Conservation (phyloP, 2,329 filamentous ascomycete genomes). For the Coniochaeta hoffmannii region DNA sequence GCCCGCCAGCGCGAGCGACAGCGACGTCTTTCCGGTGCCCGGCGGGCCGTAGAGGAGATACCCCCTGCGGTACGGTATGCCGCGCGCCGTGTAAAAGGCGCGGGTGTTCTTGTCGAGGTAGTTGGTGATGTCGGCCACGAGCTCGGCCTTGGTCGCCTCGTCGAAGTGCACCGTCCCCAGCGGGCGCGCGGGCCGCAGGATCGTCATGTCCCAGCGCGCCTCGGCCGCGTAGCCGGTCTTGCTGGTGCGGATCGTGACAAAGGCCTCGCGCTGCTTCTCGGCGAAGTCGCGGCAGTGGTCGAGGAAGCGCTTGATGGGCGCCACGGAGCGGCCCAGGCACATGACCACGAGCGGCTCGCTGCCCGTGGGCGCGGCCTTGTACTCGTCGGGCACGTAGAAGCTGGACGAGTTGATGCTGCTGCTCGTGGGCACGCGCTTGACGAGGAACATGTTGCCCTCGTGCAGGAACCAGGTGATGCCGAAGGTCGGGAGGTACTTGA, state of each 20-base stretch:
- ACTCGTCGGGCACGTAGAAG: slow-evolving; percentile 22
- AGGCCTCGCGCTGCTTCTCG: slow-evolving; percentile 26
- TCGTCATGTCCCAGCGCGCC: slow-evolving; percentile 26
- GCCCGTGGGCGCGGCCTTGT: slow-evolving; percentile 23
- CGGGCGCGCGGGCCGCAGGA: slow-evolving; percentile 23
- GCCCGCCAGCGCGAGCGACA: slow-evolving; percentile 66
- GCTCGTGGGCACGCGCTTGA: slow-evolving; percentile 21
- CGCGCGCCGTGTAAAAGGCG: slow-evolving; percentile 64
- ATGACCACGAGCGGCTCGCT: slow-evolving; percentile 30
- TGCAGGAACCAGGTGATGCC: slow-evolving; percentile 28
- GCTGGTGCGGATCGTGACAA: slow-evolving; percentile 26
- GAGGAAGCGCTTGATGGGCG: slow-evolving; percentile 38
- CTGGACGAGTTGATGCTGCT: slow-evolving; percentile 9
- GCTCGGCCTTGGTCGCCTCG: slow-evolving; percentile 45
- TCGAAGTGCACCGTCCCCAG: slow-evolving; percentile 29
- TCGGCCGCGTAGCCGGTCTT: slow-evolving; percentile 17
- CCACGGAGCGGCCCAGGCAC: slow-evolving; percentile 35
- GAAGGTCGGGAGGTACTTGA: slow-evolving; percentile 30
- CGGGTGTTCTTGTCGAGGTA: slow-evolving; percentile 51
- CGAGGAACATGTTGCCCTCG: slow-evolving; percentile 25
- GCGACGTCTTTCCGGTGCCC: slow-evolving; percentile 68
- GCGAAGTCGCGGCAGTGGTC: slow-evolving; percentile 38
- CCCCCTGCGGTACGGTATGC: slow-evolving; percentile 66
- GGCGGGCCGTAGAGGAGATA: slow-evolving; percentile 68
- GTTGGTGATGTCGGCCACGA: slow-evolving; percentile 60